Percentiles rank a stretch among this genome's conserved stretches.
These are phyloP conservation scores for Apocynum venetum DNA, from an alignment of 257 asterid species.

Conservation along the genomic window DNA sequence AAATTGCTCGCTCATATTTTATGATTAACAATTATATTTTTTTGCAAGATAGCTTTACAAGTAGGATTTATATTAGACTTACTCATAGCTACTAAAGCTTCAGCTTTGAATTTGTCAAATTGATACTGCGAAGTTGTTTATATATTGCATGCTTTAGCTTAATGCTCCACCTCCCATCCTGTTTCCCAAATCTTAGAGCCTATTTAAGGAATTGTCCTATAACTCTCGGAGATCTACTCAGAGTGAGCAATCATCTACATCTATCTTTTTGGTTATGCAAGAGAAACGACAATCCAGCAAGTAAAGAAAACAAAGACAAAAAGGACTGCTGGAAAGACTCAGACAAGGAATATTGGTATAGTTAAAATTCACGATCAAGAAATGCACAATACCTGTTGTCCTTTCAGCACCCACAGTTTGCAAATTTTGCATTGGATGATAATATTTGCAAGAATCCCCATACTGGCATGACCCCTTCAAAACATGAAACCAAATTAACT, in stretches of 20 bases:
- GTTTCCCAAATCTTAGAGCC: not conserved
- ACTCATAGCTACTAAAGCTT: not conserved
- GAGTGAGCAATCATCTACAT: not conserved
- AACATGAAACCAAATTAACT: slow-evolving; percentile 5
- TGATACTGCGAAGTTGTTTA: not conserved
- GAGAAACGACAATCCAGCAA: not conserved
- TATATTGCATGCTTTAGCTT: not conserved
- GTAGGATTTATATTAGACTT: not conserved
- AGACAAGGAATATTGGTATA: not conserved
- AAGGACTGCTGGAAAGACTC: not conserved
- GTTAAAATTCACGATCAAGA: not conserved
- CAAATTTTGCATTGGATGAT: slow-evolving; percentile 66
- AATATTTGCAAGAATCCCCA: slow-evolving; percentile 78
- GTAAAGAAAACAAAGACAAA: not conserved
- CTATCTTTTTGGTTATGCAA: not conserved
- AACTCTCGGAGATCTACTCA: not conserved
- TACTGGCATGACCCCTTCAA: slow-evolving; percentile 78
- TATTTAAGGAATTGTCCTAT: not conserved
- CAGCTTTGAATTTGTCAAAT: not conserved
- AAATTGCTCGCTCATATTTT: no score
- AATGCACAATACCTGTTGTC: slow-evolving; percentile 40
- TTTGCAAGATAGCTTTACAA: not conserved
- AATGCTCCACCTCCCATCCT: not conserved
- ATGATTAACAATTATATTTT: no score
- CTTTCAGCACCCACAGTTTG: slow-evolving; percentile 30